Conservation (phyloP, 1,284 basidiomycete species). For the Ceratobasidium sp. region DNA sequence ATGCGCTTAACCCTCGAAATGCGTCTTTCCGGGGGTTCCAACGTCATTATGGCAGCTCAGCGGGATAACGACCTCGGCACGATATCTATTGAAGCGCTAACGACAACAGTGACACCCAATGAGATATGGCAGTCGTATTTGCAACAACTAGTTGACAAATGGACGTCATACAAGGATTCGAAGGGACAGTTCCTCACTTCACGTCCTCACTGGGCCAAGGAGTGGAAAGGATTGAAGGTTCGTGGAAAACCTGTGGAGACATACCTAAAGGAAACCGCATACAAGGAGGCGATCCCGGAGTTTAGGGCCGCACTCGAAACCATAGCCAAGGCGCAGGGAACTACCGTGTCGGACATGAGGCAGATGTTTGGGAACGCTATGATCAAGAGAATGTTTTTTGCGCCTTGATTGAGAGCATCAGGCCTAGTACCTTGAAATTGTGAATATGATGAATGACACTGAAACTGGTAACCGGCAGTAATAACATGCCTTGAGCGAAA, state of each 20-base stretch:
- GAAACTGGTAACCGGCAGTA: too few relatives aligned
- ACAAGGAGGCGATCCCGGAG: constrained; percentile 46
- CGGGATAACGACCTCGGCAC: constrained; percentile 46
- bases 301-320: constrained; percentile 31
- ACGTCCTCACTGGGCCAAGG: constrained; percentile 49
- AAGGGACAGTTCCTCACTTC: constrained; percentile 42
- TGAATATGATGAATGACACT: not conserved
- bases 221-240: constrained; percentile 47
- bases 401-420: not conserved
- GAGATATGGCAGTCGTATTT: constrained; percentile 46
- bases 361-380: constrained; percentile 42
- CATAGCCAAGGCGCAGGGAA: constrained; percentile 38
- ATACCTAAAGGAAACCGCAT: constrained; percentile 47
- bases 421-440: not conserved
- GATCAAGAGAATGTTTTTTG: constrained; percentile 43
- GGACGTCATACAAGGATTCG: constrained; percentile 44
- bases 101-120: constrained; percentile 37
- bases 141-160: constrained; percentile 46
- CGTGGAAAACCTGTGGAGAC: constrained; percentile 43
- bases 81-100: constrained; percentile 46
- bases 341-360: constrained; percentile 39
- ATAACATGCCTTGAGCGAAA: too few relatives aligned
- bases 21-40: constrained; percentile 46
- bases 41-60: constrained; percentile 45
- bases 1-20: constrained; percentile 48